Base-by-base conservation (phyloP, 768 basidiomycete genomes). In the Roridomyces roridus region DNA sequence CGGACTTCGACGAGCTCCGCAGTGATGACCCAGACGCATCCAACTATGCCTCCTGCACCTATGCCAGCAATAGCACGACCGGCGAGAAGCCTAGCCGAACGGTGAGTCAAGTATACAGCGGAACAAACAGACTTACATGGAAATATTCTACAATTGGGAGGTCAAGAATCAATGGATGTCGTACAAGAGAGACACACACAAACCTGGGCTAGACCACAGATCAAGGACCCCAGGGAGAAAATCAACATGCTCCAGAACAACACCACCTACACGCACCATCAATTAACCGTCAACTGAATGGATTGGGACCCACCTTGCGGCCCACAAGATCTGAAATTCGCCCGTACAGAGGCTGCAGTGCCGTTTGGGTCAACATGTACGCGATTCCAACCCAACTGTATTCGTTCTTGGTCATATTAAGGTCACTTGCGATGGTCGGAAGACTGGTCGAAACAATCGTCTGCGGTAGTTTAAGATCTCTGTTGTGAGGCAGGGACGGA, bases 331-430 rank as follows among this genome's bases (percentile, higher is more conserved):
- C 91, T 49, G 91, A 92, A 36, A 94, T 71, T 65, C 83, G 84
- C 49, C 89, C 92, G 66, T 92, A 94, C 23, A 94, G 72, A 26
- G 92, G 92, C 66, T 94, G 92, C 59, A 87, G 87, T 24, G 89
- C 90, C 1, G 92, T 94, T 65, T 94, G 92, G 1, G 91, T 91
- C 54, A 94, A 81, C 82, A 94, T 84, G 65, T 94, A 94, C 15
- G 89, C 81, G 28, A 92, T 88, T 17, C 86, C 89, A 46, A 94
- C 89, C 92, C 92, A 94, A 21, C 88, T 90, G 67, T 93, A 94
- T 66, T 92, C 85, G 48, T 75, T 81, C 53, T 85, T 81, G 28
- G 87, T 83, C 17, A 89, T 91, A 25, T 76, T 60, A 28, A 94
- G 79, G 37, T 91, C 82, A 55, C 80, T 84, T 15, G 86, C 78